phyloP scores from a whole-genome alignment of 2,329 filamentous ascomycete genomes.

The Blastomyces parvus region DNA sequence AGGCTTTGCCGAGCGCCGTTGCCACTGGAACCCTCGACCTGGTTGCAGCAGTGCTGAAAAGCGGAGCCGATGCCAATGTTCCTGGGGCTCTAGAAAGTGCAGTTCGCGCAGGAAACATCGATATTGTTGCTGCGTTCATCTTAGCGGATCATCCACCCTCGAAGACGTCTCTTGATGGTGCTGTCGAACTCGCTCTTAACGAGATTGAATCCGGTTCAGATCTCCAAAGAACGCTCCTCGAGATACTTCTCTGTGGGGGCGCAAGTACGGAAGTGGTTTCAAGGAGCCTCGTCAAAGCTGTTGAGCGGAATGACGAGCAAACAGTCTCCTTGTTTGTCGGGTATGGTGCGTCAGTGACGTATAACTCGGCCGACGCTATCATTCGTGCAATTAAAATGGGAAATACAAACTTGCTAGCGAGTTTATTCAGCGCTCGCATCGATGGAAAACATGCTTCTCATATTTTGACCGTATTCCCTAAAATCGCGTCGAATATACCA shows the following conservation, averaged over 20 bases:
- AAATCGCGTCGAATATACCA: constrained; percentile 9
- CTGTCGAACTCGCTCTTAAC: constrained; percentile 42
- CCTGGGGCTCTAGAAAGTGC: constrained; percentile 12
- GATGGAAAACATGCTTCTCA: constrained; percentile 36
- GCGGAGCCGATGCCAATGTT: constrained; percentile 15
- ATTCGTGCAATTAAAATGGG: constrained; percentile 42
- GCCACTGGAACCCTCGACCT: constrained; percentile 12
- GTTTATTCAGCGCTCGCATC: constrained; percentile 41
- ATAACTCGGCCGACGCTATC: constrained; percentile 43
- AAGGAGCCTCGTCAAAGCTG: constrained; percentile 42
- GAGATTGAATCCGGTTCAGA: constrained; percentile 41
- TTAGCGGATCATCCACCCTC: constrained; percentile 46
- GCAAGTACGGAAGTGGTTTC: constrained; percentile 45
- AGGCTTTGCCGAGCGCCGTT: constrained; percentile 12
- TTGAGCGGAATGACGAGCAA: constrained; percentile 43
- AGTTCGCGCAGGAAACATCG: constrained; percentile 35
- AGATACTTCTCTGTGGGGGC: constrained; percentile 51
- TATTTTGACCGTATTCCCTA: constrained; percentile 28
- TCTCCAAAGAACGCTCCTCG: constrained; percentile 45
- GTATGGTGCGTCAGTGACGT: constrained; percentile 48
- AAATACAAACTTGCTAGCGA: constrained; percentile 40
- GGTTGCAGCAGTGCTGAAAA: constrained; percentile 13
- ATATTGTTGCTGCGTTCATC: constrained; percentile 48
- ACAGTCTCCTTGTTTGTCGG: constrained; percentile 47
- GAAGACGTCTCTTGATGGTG: constrained; percentile 41